Percentiles rank a stretch among this genome's conserved stretches.
These are phyloP conservation scores for Corymbia maculata DNA, from an alignment of 345 rosid species.

Conservation along the genomic window DNA sequence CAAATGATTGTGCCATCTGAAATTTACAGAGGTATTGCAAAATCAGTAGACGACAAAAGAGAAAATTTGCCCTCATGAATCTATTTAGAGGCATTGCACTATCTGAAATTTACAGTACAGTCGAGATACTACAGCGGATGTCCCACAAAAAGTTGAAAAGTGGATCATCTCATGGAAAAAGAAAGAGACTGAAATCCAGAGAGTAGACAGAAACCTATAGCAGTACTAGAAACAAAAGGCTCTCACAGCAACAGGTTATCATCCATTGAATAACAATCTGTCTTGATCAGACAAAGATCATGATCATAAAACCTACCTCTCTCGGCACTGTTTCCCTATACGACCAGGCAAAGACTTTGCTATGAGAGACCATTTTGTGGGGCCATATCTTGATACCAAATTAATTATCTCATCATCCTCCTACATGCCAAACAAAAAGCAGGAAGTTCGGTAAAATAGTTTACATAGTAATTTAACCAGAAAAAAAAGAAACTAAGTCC, in stretches of 20 bases:
- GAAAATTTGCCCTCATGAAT: background rate
- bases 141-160: background rate
- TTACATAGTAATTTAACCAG: conserved; percentile 1
- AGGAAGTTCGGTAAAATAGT: background rate
- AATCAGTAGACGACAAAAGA: background rate
- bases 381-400: conserved; percentile 66
- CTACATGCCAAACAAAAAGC: conserved; percentile 19
- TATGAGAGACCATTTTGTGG: conserved; percentile 91
- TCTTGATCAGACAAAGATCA: background rate
- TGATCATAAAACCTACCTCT: conserved; percentile 40
- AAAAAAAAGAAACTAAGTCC: background rate
- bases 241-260: background rate
- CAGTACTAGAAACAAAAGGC: background rate
- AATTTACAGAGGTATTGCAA: conserved; percentile 2
- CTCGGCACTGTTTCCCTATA: conserved; percentile 97
- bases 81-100: background rate
- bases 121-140: background rate
- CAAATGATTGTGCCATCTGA: conserved; percentile 99
- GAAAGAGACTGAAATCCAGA: background rate
- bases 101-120: background rate
- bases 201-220: background rate
- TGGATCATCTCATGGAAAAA: background rate
- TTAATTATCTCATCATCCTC: conserved; percentile 88
- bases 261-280: background rate
- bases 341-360: conserved; percentile 91